Evolutionary conservation across 2,329 filamentous ascomycete species (phyloP), one percentile per base, ranked within the genome.

Genomic region (Penicillium sp.): DNA sequence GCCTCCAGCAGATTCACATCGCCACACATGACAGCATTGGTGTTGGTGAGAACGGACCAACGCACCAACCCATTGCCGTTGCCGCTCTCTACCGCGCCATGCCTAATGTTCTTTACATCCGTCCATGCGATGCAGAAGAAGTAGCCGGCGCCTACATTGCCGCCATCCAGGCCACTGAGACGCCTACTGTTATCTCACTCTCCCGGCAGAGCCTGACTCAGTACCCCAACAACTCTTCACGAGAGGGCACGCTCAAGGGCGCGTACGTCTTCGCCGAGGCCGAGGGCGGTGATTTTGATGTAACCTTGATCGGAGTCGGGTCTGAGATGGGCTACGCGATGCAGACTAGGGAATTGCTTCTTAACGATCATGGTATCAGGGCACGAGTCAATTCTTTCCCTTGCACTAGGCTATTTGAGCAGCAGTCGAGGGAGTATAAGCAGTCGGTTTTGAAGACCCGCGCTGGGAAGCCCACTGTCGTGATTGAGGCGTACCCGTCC

Each of bases 21-120:
- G 85, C 84, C 1, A 87, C 85, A 0, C 85, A 87, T 69, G 84
- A 86, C 71, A 81, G 77, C 10, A 83, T 86, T 48, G 85, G 81
- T n/a, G 82, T 78, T 33, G 84, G 85, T 1, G 81, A 87, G 61
- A 81, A 87, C 60, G 85, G 84, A 0, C 85, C 84, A 0, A 87
- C 85, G 0, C 85, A 87, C 61, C 85, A 87, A 67, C 84, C 85
- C 3, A 80, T 87, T 27, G 84, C 80, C 36, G 74, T 87, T 0
- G 79, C 81, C 10, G 70, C 79, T 0, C 73, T 87, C 3, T 87
- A 83, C 68, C 81, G 85, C 5, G 81, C 84, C 25, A 87, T 87
- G 84, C 85, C 84, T 0, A 86, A 86, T 58, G 60, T 87, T 0
- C 72, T 82, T 1, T 86, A 86, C 67, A 84, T 87, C 54, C 81